These are phyloP conservation scores for Apiotrichum laibachii DNA, from an alignment of 1,284 basidiomycete species.

Conservation along the genomic window DNA sequence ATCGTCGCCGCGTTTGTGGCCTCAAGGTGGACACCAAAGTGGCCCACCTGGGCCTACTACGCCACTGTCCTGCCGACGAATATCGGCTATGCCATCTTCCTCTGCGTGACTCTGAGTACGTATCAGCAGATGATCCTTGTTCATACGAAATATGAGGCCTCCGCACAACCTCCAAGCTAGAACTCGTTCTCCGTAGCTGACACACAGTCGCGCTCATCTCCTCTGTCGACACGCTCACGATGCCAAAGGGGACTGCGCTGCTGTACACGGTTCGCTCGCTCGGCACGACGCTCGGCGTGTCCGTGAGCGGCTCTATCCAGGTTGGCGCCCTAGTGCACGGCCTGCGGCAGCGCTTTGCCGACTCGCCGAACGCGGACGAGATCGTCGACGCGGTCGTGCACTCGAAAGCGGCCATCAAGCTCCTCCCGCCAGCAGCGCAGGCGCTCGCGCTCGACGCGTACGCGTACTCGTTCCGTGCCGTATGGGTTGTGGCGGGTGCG, in stretches of 20 bases:
- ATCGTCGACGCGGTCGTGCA: conserved; percentile 46
- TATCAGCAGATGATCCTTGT: background rate
- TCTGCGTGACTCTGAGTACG: conserved; percentile 43
- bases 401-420: conserved; percentile 45
- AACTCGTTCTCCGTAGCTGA: too few species aligned
- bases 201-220: conserved; percentile 44
- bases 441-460: conserved; percentile 43
- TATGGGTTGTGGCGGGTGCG: conserved; percentile 29
- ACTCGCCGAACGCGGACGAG: conserved; percentile 2
- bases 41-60: conserved; percentile 45
- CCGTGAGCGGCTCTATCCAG: conserved; percentile 44
- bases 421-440: conserved; percentile 26
- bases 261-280: conserved; percentile 48
- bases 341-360: conserved; percentile 21
- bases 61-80: conserved; percentile 42
- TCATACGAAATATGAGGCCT: background rate
- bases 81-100: conserved; percentile 49
- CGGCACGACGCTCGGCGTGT: conserved; percentile 48
- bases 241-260: conserved; percentile 51
- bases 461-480: conserved; percentile 31
- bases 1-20: conserved; percentile 35
- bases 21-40: conserved; percentile 36
- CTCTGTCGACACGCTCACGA: conserved; percentile 40
- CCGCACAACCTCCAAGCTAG: too few species aligned
- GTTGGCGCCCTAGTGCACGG: conserved; percentile 36